phyloP scores from a whole-genome alignment of 2,329 filamentous ascomycete species.

The Drechmeria coniospora region DNA sequence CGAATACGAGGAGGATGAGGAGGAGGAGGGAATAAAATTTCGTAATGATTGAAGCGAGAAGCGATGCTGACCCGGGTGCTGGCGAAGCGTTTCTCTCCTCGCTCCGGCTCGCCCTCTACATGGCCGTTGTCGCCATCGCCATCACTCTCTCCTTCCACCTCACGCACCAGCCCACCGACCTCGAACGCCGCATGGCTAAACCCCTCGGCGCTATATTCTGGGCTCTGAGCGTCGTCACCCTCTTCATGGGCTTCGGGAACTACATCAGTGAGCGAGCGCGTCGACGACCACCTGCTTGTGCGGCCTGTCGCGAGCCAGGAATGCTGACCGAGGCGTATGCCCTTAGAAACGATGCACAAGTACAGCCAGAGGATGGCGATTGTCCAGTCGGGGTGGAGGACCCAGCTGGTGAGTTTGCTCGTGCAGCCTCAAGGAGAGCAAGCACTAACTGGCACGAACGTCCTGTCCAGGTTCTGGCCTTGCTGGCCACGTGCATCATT shows the following conservation, averaged over 20 bases:
- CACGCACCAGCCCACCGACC: slow-evolving; percentile 49
- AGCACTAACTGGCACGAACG: too few species aligned
- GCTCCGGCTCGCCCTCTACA: slow-evolving; percentile 76
- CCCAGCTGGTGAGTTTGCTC: slow-evolving; percentile 52
- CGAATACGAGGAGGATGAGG: too few species aligned
- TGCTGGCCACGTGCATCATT: slow-evolving; percentile 47
- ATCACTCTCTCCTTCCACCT: slow-evolving; percentile 91
- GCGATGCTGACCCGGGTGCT: too few species aligned
- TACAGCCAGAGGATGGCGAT: slow-evolving; percentile 67
- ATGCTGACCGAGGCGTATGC: not conserved
- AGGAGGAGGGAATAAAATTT: too few species aligned
- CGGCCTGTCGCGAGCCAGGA: not conserved
- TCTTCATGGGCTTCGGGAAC: slow-evolving; percentile 66
- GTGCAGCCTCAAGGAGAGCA: not conserved
- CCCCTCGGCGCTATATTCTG: slow-evolving; percentile 85
- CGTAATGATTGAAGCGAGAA: not conserved
- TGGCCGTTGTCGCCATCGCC: slow-evolving; percentile 76
- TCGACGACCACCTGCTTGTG: not conserved
- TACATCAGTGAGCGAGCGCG: slow-evolving; percentile 50
- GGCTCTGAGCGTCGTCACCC: slow-evolving; percentile 61
- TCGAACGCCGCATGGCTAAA: slow-evolving; percentile 64
- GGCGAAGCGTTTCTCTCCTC: slow-evolving; percentile 65
- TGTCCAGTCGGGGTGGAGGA: slow-evolving; percentile 89
- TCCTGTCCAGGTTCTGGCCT: slow-evolving; percentile 50
- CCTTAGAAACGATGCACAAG: slow-evolving; percentile 51